These are phyloP conservation scores for Megacollybia marginata DNA, from an alignment of 768 basidiomycete species.

Conservation along the genomic window DNA sequence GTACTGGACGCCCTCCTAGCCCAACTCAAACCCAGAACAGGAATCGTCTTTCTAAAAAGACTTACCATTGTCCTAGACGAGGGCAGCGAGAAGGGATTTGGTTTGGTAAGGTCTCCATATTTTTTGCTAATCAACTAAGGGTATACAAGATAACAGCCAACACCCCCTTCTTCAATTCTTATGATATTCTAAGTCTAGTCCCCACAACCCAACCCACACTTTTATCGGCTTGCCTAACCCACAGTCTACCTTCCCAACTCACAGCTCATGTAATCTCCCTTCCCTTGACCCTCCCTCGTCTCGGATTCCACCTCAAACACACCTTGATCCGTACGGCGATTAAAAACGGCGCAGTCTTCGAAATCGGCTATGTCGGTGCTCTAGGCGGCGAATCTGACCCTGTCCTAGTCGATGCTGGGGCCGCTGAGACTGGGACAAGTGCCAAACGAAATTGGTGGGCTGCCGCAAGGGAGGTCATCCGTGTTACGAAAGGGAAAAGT, in stretches of 20 bases:
- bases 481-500: conserved; percentile 77
- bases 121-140: not conserved
- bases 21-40: conserved; percentile 50
- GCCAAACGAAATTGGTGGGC: conserved; percentile 85
- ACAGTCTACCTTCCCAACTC: conserved; percentile 65
- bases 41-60: conserved; percentile 64
- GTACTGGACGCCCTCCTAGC: conserved; percentile 49
- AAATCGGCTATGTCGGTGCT: conserved; percentile 72
- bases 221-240: conserved; percentile 73
- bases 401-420: conserved; percentile 34
- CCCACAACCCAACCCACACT: conserved; percentile 71
- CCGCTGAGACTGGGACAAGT: conserved; percentile 41
- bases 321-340: conserved; percentile 76
- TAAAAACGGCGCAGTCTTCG: conserved; percentile 78
- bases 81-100: conserved; percentile 82
- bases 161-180: conserved; percentile 47
- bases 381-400: conserved; percentile 55
- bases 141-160: conserved; percentile 61
- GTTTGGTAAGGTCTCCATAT: conserved; percentile 44
- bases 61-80: conserved; percentile 77
- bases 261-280: conserved; percentile 79
- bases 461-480: conserved; percentile 62
- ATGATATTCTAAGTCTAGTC: conserved; percentile 71
- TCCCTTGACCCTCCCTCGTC: conserved; percentile 69
- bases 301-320: conserved; percentile 78